Evolutionary conservation across 2,329 filamentous ascomycete genomes (phyloP).

Genomic region (Massarina eburnea): DNA sequence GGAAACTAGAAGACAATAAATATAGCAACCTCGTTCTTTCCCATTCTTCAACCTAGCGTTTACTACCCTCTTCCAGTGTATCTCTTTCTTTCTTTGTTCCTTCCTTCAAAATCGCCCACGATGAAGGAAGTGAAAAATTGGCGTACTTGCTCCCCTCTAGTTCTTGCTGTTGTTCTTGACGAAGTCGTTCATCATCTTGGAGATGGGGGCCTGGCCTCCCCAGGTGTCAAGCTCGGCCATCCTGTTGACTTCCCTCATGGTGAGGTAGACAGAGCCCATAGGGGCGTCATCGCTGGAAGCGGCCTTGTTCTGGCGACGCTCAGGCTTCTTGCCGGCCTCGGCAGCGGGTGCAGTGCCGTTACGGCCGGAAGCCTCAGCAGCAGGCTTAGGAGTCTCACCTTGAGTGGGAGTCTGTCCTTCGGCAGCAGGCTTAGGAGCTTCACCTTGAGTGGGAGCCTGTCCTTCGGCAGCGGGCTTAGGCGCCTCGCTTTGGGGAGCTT

Average conservation of each 20-base stretch:
- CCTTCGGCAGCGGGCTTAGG: slow-evolving; percentile 1
- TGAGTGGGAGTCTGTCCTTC: slow-evolving; percentile 8
- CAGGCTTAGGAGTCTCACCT: slow-evolving; percentile 9
- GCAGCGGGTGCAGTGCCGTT: slow-evolving; percentile 15
- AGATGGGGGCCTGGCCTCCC: slow-evolving; percentile 34
- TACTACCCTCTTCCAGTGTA: not conserved
- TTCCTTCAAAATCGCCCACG: not conserved
- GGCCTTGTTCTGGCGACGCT: slow-evolving; percentile 17
- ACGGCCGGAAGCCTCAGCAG: slow-evolving; percentile 3
- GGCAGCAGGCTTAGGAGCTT: slow-evolving; percentile 1
- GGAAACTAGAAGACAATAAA: not conserved
- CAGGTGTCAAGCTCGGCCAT: slow-evolving; percentile 31
- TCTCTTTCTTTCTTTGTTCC: not conserved
- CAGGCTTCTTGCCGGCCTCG: slow-evolving; percentile 14
- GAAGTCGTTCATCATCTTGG: slow-evolving; percentile 39
- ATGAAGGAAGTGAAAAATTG: not conserved
- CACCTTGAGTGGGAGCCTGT: slow-evolving; percentile 2
- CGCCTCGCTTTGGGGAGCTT: not conserved
- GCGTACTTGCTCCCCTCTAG: not conserved
- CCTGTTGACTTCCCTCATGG: slow-evolving; percentile 36
- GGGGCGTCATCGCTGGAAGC: slow-evolving; percentile 18
- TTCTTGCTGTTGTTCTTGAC: slow-evolving; percentile 18
- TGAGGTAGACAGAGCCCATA: slow-evolving; percentile 32
- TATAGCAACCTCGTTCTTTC: not conserved
- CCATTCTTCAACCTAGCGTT: not conserved